Base-by-base conservation (phyloP, 768 basidiomycete species). In the Collybiopsis confluens region DNA sequence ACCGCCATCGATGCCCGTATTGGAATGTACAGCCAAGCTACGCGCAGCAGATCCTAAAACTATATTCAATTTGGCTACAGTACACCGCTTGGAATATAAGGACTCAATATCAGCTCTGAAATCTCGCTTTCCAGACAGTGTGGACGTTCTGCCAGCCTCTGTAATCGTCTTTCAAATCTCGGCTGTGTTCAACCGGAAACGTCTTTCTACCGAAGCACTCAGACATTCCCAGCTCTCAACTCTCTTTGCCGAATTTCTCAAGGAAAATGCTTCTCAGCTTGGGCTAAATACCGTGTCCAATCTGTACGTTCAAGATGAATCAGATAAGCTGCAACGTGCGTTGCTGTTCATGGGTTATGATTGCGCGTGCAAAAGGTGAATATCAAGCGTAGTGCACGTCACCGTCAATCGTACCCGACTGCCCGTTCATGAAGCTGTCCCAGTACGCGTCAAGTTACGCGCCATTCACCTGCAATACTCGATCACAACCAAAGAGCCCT, bases 211-310 rank as follows among this genome's bases (percentile, higher is more conserved):
- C 18, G 59, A 66, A 30, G 69, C 68, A n/a, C 61, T 90, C 21
- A 56, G 64, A 54, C 58, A 61, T 16, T 89, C 88, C 26, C 75
- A 74, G 26, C 69, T 84, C 45, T 71, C 76, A 7, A 65, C 61
- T 33, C 77, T 82, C 62, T 66, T 88, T 2, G 65, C 73, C 16
- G 67, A 70, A 38, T 83, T 79, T 61, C 65, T 90, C 28, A 72
- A 69, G 60, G 59, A 60, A 88, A 89, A 90, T 64, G 70, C 80
- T 18, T 58, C 62, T 37, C 73, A 74, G 54, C 75, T 90, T 10
- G 85, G 82, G 35, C 67, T 90, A 49, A 75, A 75, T 54, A 72
- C 69, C 45, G 69, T 88, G 37, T 86, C 86, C n/a, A 69, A 75
- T 55, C 60, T 77, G 20, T 75, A 74, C 57, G 62, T 82, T 20